Conservation (phyloP, 306 rosid species). For the Medicago truncatula region MtrunA17r5.0-ANR NC_053048.1:1571501-1572000, state of each 20-base stretch:
- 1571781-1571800: conserved; percentile 58
- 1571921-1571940: no score
- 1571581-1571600: no score
- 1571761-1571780: conserved; percentile 62
- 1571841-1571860: neutral
- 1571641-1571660: conserved; percentile 72
- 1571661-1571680: conserved; percentile 66
- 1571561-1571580: neutral
- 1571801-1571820: conserved; percentile 56
- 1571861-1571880: no score
- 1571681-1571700: conserved; percentile 70
- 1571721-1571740: conserved; percentile 62
- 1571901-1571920: neutral
- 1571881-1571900: neutral
- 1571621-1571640: conserved; percentile 72
- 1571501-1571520: neutral
- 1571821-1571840: conserved; percentile 57
- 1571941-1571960: no score
- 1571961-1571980: no score
- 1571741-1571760: conserved; percentile 63
- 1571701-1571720: conserved; percentile 66
- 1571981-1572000: neutral
- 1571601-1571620: neutral
- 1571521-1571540: neutral
- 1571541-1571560: neutral